These are phyloP conservation scores for Crassisporium funariophilum DNA, from an alignment of 768 basidiomycete genomes.

Conservation along the genomic window DNA sequence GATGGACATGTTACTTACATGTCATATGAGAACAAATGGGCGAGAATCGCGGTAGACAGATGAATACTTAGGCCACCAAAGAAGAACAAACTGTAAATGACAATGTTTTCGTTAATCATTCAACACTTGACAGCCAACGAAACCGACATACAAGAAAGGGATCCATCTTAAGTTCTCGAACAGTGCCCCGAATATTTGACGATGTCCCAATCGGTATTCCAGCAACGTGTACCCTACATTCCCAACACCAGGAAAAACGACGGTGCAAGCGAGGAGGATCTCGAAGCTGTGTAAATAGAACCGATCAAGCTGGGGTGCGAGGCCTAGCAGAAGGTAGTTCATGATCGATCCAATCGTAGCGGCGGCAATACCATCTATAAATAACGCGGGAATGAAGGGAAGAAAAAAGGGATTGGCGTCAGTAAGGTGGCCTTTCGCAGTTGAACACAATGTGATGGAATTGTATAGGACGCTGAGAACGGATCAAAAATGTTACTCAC, in stretches of 20 bases:
- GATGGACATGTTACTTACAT: slow-evolving; percentile 37
- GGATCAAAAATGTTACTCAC: slow-evolving; percentile 27
- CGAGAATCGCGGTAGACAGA: slow-evolving; percentile 64
- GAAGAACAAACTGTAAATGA: slow-evolving; percentile 61
- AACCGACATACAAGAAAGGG: slow-evolving; percentile 67
- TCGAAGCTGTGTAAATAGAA: slow-evolving; percentile 84
- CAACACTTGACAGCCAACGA: background rate
- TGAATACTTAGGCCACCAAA: slow-evolving; percentile 77
- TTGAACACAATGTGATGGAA: background rate
- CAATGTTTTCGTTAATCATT: slow-evolving; percentile 4
- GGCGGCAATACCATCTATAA: slow-evolving; percentile 63
- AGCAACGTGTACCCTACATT: slow-evolving; percentile 74
- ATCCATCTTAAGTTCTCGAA: slow-evolving; percentile 65
- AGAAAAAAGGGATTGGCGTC: slow-evolving; percentile 1
- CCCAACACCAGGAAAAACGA: slow-evolving; percentile 79
- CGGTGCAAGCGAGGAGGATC: slow-evolving; percentile 73
- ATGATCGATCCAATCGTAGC: slow-evolving; percentile 64
- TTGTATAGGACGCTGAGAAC: background rate
- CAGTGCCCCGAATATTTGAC: slow-evolving; percentile 48
- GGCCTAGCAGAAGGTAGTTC: slow-evolving; percentile 78
- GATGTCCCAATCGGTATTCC: slow-evolving; percentile 74
- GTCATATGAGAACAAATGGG: slow-evolving; percentile 67
- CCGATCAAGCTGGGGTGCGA: slow-evolving; percentile 64
- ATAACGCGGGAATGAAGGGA: slow-evolving; percentile 1
- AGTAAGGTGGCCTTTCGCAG: background rate